Evolutionary conservation across 306 rosid species (phyloP).

Genomic region (Ammopiptanthus mongolicus): DNA sequence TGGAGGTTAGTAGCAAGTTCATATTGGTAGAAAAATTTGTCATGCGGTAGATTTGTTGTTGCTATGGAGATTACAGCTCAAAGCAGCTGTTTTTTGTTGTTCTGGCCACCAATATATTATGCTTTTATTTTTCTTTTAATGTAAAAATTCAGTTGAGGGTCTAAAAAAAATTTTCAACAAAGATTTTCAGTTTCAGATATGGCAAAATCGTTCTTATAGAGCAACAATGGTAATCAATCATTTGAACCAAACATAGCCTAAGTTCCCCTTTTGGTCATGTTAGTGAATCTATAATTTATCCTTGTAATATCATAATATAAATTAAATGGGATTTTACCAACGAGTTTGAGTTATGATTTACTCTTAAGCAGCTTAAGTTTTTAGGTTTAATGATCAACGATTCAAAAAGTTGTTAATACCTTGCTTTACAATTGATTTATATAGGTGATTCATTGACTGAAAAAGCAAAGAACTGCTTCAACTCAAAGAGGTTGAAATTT

Average conservation of each 20-base stretch:
- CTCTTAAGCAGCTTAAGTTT: not conserved
- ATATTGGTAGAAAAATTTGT: not conserved
- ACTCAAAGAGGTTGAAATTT: constrained; percentile 26
- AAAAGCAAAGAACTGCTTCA: constrained; percentile 19
- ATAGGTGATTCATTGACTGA: constrained; percentile 22
- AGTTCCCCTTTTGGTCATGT: not conserved
- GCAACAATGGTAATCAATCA: not conserved
- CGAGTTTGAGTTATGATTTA: not conserved
- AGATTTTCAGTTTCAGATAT: not conserved
- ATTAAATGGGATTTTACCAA: not conserved
- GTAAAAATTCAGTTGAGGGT: not conserved
- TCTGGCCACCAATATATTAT: not conserved
- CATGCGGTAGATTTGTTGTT: not conserved
- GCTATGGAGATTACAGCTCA: not conserved
- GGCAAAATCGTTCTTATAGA: not conserved
- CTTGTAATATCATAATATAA: not conserved
- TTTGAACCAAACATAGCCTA: not conserved
- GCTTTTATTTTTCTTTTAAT: not conserved
- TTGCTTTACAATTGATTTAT: not conserved
- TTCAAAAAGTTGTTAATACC: not conserved
- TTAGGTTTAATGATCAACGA: not conserved
- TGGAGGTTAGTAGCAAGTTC: not conserved
- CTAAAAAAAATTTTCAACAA: not conserved
- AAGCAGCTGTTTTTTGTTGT: not conserved
- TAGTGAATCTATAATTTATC: not conserved